Evolutionary conservation across 495 filamentous ascomycete genomes (phyloP), one percentile per base, ranked within the genome.

Genomic region (Penicillium longicatenatum): DNA sequence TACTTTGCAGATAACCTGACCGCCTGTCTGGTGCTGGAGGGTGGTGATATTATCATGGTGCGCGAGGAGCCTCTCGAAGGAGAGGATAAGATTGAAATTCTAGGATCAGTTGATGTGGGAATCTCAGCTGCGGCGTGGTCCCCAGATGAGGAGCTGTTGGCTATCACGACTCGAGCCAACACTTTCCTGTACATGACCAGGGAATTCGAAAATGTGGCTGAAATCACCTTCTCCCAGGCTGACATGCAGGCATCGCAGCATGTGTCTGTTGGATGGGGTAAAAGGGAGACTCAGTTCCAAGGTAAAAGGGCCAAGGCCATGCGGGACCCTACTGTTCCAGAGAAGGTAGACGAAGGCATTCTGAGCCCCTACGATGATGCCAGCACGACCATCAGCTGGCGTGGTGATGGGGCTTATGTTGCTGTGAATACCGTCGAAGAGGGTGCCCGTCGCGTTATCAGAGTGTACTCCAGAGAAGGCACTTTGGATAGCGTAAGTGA

Each of bases 211-310:
- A 86, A 86, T 63, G 83, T 95, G 52, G 80, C 85, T 7, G 87
- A 90, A 64, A 80, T 89, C 56, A 79, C 79, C 12, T 86, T 97
- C 61, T 81, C 82, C 4, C 64, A 75, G 4, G 88, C 91, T 22
- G 94, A 98, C 71, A 77, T 97, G 53, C 86, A 92, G 65, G 82
- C 85, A 2, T 98, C 94, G 1, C 91, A 90, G 69, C 94, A 98
- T 82, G 94, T 98, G 43, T 96, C 92, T 19, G 94, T 98, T 21
- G 94, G 94, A 51, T 98, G 94, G 94, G 94, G 94, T 58, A 98
- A 98, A 78, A 87, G 88, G 68, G 94, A 98, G 72, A 98, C 94
- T 6, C 94, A 98, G 73, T 98, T 98, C 66, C 89, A 96, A 67
- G 94, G 94, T 49, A 92, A 90, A 67, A 86, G 92, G 65, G 94